These are phyloP conservation scores for Fusarium tanahbumbuense DNA, from an alignment of 2,329 filamentous ascomycete species.

Conservation along the genomic window DNA sequence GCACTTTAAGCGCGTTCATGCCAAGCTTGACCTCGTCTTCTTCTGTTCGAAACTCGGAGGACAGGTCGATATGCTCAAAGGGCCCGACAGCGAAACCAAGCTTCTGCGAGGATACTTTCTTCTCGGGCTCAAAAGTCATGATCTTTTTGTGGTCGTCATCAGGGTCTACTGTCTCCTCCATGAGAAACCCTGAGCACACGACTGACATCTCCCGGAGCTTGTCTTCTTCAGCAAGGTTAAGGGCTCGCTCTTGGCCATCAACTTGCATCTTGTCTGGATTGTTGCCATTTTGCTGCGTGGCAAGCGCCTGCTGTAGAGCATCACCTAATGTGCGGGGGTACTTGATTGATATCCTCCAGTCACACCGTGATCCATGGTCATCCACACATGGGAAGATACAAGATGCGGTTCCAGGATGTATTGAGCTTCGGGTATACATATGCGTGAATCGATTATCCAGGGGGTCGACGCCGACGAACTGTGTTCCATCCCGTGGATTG, in stretches of 20 bases:
- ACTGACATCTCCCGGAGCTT: slow-evolving; percentile 89
- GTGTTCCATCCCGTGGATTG: slow-evolving; percentile 84
- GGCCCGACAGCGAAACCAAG: slow-evolving; percentile 94
- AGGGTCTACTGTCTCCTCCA: slow-evolving; percentile 83
- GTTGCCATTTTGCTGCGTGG: slow-evolving; percentile 54
- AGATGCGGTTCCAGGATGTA: slow-evolving; percentile 81
- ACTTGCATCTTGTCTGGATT: slow-evolving; percentile 54
- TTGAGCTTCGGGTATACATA: slow-evolving; percentile 85
- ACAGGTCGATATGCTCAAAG: slow-evolving; percentile 91
- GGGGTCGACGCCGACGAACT: slow-evolving; percentile 88
- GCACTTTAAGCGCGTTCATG: slow-evolving; percentile 86
- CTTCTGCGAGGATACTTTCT: slow-evolving; percentile 84
- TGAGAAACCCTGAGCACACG: slow-evolving; percentile 88
- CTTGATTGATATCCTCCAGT: slow-evolving; percentile 89
- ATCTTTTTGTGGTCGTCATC: slow-evolving; percentile 86
- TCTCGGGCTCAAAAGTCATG: slow-evolving; percentile 82
- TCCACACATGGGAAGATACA: slow-evolving; percentile 96
- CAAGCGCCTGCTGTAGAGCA: slow-evolving; percentile 65
- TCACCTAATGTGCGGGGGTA: slow-evolving; percentile 89
- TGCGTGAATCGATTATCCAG: slow-evolving; percentile 88
- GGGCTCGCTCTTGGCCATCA: slow-evolving; percentile 55
- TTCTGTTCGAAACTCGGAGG: slow-evolving; percentile 85
- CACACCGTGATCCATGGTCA: slow-evolving; percentile 81
- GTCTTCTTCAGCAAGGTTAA: slow-evolving; percentile 77
- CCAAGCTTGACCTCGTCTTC: slow-evolving; percentile 93